Evolutionary conservation across 2,329 filamentous ascomycete species (phyloP).

Genomic region (Cladosporium sp.): DNA sequence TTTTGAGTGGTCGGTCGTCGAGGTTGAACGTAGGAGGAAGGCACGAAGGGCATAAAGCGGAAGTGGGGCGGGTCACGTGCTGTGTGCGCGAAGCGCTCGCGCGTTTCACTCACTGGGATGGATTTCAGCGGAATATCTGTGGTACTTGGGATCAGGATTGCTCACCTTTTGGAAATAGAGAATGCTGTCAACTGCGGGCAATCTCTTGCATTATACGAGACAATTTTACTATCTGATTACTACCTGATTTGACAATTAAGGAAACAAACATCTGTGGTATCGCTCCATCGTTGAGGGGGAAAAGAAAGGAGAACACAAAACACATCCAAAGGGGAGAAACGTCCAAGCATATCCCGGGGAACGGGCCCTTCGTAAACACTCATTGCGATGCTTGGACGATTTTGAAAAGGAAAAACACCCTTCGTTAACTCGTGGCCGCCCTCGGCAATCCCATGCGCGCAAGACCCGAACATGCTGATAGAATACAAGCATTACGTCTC

Average conservation of each 20-base stretch:
- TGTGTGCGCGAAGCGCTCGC: no score
- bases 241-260: background rate
- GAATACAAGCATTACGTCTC: background rate
- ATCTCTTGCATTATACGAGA: background rate
- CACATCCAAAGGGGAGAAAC: background rate
- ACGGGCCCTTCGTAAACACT: background rate
- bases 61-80: no score
- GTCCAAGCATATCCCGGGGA: slow-evolving; percentile 3
- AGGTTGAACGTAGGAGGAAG: no score
- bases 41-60: no score
- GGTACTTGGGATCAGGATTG: no score
- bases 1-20: no score
- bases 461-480: background rate
- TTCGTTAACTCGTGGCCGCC: slow-evolving; percentile 2
- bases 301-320: background rate
- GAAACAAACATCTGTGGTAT: slow-evolving; percentile 1
- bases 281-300: background rate
- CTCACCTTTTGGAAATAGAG: no score
- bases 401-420: background rate
- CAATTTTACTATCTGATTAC: background rate
- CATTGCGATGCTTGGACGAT: slow-evolving; percentile 7
- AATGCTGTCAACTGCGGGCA: no score
- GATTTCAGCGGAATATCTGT: no score
- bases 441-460: background rate
- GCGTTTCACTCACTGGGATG: no score